Evolutionary conservation across 768 basidiomycete genomes (phyloP), one percentile per base, ranked within the genome.

Genomic region (Melanogaster broomeanus): DNA sequence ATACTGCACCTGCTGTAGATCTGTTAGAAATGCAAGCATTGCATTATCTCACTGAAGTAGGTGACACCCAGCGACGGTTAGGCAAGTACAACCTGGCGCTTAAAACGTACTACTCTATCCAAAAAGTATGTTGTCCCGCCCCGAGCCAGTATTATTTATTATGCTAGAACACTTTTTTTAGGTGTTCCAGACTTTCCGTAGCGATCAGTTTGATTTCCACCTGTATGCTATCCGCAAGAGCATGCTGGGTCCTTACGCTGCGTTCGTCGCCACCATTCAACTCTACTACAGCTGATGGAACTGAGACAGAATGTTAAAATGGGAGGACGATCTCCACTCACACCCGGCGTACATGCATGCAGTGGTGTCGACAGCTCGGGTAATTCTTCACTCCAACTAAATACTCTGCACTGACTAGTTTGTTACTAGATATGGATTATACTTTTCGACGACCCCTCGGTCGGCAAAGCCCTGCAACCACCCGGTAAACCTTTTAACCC

Each of bases 131-230:
- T 63, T 28, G 18, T 41, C 51, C 40, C 21, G 21, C 54, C 15
- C 15, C 21, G 50, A 46, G 25, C 27, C 28, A 54, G 39, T 37
- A 30, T 27, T 25, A 25, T 33, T 27, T 25, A 25, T 33, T 30
- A 41, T 19, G 41, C 42, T 61, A 31, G 19, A 61, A 47, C 43
- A 25, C 38, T 11, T 40, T 28, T 43, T 25, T 35, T 53, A 91
- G 90, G 72, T 86, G 15, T 98, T 96, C 67, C 80, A 87, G 47
- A 88, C 89, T 46, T 81, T 90, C 57, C 93, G 97, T 57, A 93
- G 98, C 58, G 95, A 97, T 62, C 94, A 98, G 70, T 98, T 88
- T 60, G 97, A 99, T 69, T 99, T 99, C 78, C 97, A 99, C 67
- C 84, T 88, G 7, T 99, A 98, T 68, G 91, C 91, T 58, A 58